Percentiles rank a stretch among this genome's conserved stretches.
Evolutionary conservation across 139 green algal genomes (phyloP).

Genomic region (Auxenochlorella pyrenoidosa): DNA sequence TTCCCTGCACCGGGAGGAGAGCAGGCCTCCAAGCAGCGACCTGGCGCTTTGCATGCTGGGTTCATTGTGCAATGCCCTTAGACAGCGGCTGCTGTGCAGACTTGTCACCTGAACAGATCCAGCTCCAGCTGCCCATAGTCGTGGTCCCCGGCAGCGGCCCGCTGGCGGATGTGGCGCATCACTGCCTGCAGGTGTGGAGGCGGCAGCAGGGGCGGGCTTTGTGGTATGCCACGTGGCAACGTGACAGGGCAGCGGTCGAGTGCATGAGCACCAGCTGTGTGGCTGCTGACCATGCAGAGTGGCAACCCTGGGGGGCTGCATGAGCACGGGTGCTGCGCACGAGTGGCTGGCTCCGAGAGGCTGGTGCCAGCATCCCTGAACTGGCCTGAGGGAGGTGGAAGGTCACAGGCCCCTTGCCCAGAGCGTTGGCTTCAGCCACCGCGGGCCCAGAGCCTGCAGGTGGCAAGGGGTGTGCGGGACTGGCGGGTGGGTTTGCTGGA

Average conservation of each 20-base stretch:
- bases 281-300: no score
- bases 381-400: conserved; percentile 48
- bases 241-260: no score
- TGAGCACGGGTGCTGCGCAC: no score
- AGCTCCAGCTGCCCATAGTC: conserved; percentile 40
- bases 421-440: conserved; percentile 45
- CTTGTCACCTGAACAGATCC: conserved; percentile 24
- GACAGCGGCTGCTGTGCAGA: no score
- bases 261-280: background rate
- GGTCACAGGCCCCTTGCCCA: conserved; percentile 50
- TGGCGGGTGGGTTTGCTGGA: background rate
- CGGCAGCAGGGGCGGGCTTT: no score
- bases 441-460: conserved; percentile 31
- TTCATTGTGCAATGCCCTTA: background rate
- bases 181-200: background rate
- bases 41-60: no score
- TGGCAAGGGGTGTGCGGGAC: background rate
- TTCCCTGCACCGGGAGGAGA: no score
- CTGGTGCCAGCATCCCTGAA: background rate
- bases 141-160: conserved; percentile 16
- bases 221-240: no score
- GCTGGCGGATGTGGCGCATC: conserved; percentile 24
- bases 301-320: no score
- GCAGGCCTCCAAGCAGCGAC: no score
- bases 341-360: no score